phyloP scores from a whole-genome alignment of 2,329 filamentous ascomycete species.

The Fusarium sp. region DNA sequence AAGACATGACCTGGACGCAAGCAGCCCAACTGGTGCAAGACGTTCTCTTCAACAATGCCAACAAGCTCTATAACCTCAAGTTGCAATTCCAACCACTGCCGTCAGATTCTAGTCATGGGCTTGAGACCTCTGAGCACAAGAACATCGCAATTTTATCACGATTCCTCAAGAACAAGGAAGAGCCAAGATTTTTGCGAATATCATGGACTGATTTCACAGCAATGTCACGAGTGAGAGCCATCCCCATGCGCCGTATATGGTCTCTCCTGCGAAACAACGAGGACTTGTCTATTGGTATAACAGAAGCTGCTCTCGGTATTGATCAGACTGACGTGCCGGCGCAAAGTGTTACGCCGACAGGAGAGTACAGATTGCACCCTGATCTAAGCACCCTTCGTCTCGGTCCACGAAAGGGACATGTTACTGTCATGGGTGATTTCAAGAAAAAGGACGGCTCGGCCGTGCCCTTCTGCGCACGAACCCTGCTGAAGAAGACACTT shows the following conservation, averaged over 20 bases:
- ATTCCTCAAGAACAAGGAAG: conserved; percentile 60
- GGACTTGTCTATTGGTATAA: conserved; percentile 66
- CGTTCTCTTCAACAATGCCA: conserved; percentile 81
- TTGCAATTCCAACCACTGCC: conserved; percentile 53
- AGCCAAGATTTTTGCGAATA: conserved; percentile 74
- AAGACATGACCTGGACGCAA: conserved; percentile 69
- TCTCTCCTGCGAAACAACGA: conserved; percentile 58
- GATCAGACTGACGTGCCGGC: conserved; percentile 73
- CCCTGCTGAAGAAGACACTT: conserved; percentile 67
- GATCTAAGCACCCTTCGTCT: conserved; percentile 71
- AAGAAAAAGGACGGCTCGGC: conserved; percentile 63
- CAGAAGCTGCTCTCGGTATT: conserved; percentile 71
- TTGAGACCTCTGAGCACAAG: conserved; percentile 10
- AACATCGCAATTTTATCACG: conserved; percentile 26
- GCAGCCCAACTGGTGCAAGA: conserved; percentile 73
- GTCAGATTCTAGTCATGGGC: conserved; percentile 5
- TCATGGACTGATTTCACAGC: conserved; percentile 85
- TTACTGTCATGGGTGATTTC: conserved; percentile 76
- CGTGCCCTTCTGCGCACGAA: conserved; percentile 71
- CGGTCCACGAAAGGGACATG: conserved; percentile 69
- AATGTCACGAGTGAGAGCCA: conserved; percentile 71
- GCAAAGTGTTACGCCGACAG: conserved; percentile 65
- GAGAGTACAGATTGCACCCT: conserved; percentile 74
- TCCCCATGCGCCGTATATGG: conserved; percentile 70
- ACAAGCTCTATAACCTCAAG: conserved; percentile 75